Evolutionary conservation across 1,139 yeast genomes (phyloP).

Genomic region (Hemisphaericaspora xylanilytica): DNA sequence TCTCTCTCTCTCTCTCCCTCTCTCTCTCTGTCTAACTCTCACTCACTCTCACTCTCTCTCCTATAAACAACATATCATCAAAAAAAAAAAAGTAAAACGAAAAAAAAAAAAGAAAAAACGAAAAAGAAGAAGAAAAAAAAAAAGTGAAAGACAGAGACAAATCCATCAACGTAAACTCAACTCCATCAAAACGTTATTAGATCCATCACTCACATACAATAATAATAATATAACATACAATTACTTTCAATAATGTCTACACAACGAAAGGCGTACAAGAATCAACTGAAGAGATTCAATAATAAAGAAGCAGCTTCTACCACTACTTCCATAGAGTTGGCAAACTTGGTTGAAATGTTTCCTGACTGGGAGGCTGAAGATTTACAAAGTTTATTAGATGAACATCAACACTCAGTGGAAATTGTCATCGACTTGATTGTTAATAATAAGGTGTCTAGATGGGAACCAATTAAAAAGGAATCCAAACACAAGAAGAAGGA

Average conservation of each 20-base stretch:
- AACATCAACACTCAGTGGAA: constrained; percentile 70
- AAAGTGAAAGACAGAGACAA: no score
- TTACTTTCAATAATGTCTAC: constrained; percentile 23
- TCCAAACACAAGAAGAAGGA: constrained; percentile 39
- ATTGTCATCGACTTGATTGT: constrained; percentile 83
- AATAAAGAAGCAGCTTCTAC: constrained; percentile 16
- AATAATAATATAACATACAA: constrained; percentile 6
- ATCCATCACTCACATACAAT: no score
- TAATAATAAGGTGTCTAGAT: constrained; percentile 66
- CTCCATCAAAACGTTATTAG: neutral
- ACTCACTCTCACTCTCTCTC: neutral
- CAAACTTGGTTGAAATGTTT: constrained; percentile 76
- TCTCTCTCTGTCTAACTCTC: neutral
- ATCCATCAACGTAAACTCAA: neutral
- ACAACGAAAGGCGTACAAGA: constrained; percentile 43
- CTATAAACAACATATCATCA: neutral
- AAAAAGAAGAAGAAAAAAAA: no score
- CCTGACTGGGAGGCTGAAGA: constrained; percentile 95
- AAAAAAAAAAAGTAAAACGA: neutral
- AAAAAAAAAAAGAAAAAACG: neutral
- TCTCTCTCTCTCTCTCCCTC: neutral
- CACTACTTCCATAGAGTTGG: constrained; percentile 34
- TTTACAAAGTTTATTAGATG: constrained; percentile 69
- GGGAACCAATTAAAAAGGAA: constrained; percentile 57
- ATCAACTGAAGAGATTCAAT: constrained; percentile 46